Evolutionary conservation across 2,329 filamentous ascomycete genomes (phyloP), one percentile per base, ranked within the genome.

Genomic region (Scedosporium minutisporum): DNA sequence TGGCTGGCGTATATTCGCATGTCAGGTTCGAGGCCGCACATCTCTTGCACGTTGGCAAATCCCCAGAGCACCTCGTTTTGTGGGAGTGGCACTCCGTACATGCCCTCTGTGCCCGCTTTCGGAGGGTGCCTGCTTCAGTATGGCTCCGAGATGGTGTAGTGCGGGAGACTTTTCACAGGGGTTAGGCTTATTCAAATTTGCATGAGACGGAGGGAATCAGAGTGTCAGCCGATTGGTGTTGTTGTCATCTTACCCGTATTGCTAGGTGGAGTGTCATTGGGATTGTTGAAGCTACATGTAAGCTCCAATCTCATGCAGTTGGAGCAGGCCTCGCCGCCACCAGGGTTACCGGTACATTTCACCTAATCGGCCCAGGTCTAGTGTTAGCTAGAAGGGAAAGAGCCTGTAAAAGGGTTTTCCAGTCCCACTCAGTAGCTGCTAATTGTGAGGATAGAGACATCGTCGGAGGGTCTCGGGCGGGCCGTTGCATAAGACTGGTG

Each of bases 1-100:
- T 77, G 14, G 73, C 70, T 0, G 72, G 69, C 14, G 70, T 72
- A 64, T 78, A 78, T 65, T 77, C 75, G 68, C 76, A 78, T 16
- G 62, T 58, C n/a, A 77, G 65, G 27, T 70, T 69, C 33, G 68
- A 67, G 1, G 64, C 64, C 57, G 74, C 71, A 65, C 76, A 78
- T 62, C 76, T 68, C 64, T 73, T 71, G 65, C 76, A 78, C 29
- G 67, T 68, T 5, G 76, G 76, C 57, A 75, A 63, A 59, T 77
- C 75, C 21, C 76, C 75, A 1, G 75, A 77, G 64, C 76, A 78
- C 64, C 76, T 77, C 1, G 75, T 77, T 66, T 78, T 78, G 66
- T 77, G 75, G 3, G 70, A 63, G 64, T 77, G 76, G 38, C 76
- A 78, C 60, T 76, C 71, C 25, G 69, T 71, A 65, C 76, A 78